Evolutionary conservation across 768 basidiomycete species (phyloP).

Genomic region (Mycena albidolilacea): DNA sequence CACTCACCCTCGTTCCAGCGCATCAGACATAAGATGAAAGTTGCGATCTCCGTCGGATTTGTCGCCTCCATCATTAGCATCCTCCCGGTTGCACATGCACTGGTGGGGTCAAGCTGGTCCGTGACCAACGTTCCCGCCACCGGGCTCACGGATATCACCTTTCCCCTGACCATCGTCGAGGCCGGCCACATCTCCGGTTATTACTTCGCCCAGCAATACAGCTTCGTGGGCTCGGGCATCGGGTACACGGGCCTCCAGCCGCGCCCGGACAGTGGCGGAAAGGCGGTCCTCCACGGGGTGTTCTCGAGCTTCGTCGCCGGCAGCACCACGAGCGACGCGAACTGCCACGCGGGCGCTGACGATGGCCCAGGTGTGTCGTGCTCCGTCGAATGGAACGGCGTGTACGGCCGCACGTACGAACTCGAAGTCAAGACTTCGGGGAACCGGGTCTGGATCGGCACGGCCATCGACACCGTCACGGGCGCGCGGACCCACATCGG

Average conservation of each 20-base stretch:
- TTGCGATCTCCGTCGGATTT: too few relatives aligned
- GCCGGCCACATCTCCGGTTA: constrained; percentile 33
- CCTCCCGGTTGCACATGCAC: neutral
- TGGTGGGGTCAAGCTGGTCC: constrained; percentile 11
- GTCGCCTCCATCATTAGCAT: too few relatives aligned
- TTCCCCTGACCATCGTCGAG: constrained; percentile 32
- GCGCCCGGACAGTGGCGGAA: constrained; percentile 4
- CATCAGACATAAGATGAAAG: too few relatives aligned
- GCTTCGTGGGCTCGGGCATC: constrained; percentile 10
- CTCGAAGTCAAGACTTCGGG: neutral
- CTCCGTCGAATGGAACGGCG: constrained; percentile 32
- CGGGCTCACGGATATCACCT: constrained; percentile 34
- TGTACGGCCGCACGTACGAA: constrained; percentile 28
- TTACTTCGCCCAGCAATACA: constrained; percentile 37
- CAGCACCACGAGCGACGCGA: constrained; percentile 21
- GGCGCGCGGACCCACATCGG: constrained; percentile 26
- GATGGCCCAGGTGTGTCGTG: constrained; percentile 35
- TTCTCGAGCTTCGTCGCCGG: constrained; percentile 33
- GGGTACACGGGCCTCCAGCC: constrained; percentile 32
- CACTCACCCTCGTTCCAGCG: too few relatives aligned
- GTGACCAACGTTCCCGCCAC: constrained; percentile 27
- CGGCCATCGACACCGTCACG: constrained; percentile 28
- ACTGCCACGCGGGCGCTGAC: constrained; percentile 33
- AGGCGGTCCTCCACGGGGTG: constrained; percentile 12
- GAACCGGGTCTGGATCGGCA: neutral